Evolutionary conservation across 495 filamentous ascomycete genomes (phyloP).

Genomic region (Talaromyces wortmannii): DNA sequence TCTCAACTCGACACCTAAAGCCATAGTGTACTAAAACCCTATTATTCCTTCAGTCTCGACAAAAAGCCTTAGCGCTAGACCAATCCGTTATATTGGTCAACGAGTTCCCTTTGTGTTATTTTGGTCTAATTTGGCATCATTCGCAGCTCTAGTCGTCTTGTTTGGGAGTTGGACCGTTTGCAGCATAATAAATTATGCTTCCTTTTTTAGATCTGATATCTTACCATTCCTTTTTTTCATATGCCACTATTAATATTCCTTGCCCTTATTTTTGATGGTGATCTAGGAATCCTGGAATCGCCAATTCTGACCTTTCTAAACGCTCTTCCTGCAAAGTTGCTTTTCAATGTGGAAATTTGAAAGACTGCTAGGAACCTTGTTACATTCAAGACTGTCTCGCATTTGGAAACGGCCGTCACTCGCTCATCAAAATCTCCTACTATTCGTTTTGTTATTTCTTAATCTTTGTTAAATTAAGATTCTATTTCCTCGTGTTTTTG

Average conservation of each 20-base stretch:
- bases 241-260: constrained; percentile 6
- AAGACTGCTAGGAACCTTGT: background rate
- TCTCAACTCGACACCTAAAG: background rate
- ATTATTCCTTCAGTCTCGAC: background rate
- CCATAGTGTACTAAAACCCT: background rate
- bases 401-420: constrained; percentile 5
- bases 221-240: constrained; percentile 7
- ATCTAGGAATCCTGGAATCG: background rate
- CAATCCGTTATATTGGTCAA: constrained; percentile 11
- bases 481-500: constrained; percentile 10
- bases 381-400: background rate
- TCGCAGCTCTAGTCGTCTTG: background rate
- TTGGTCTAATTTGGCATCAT: background rate
- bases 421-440: background rate
- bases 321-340: background rate
- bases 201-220: background rate
- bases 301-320: background rate
- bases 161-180: background rate
- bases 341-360: background rate
- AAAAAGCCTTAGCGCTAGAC: background rate
- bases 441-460: constrained; percentile 7
- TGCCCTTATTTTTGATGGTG: background rate
- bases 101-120: constrained; percentile 23
- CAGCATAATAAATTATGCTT: background rate
- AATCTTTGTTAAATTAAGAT: background rate